Percentiles rank a stretch among this genome's conserved stretches.
Evolutionary conservation across 2,329 filamentous ascomycete genomes (phyloP).

Genomic region (Hypoxylon sp.): DNA sequence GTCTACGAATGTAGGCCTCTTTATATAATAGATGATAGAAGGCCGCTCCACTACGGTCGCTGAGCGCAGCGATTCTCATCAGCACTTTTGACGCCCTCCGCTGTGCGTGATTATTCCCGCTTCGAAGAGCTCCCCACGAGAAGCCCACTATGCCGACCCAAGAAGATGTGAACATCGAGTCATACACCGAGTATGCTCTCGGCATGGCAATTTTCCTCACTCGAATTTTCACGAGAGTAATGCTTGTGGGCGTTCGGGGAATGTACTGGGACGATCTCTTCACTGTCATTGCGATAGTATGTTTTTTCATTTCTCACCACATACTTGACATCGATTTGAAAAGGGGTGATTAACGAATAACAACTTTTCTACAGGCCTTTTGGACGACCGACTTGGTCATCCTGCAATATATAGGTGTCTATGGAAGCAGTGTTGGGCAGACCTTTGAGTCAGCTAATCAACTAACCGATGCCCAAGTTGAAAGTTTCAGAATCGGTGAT

Average conservation of each 20-base stretch:
- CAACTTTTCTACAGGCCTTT: conserved; percentile 9
- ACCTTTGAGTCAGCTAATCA: conserved; percentile 15
- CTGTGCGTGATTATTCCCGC: conserved; percentile 5
- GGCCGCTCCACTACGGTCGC: conserved; percentile 4
- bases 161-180: conserved; percentile 31
- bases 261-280: conserved; percentile 32
- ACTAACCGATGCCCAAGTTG: conserved; percentile 24
- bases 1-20: conserved; percentile 11
- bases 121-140: conserved; percentile 7
- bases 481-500: conserved; percentile 32
- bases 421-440: conserved; percentile 35
- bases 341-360: conserved; percentile 8
- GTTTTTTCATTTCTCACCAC: conserved; percentile 7
- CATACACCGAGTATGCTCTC: conserved; percentile 30
- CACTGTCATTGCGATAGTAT: conserved; percentile 29
- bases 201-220: conserved; percentile 33
- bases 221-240: conserved; percentile 21
- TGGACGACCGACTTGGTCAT: conserved; percentile 33
- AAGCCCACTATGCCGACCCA: conserved; percentile 29
- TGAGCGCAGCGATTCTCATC: neutral
- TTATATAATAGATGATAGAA: conserved; percentile 17
- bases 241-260: conserved; percentile 28
- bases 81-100: conserved; percentile 13
- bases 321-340: neutral
- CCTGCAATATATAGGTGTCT: conserved; percentile 27